These are phyloP conservation scores for Epichloe coenophiala DNA, from an alignment of 2,329 filamentous ascomycete species.

Conservation along the genomic window DNA sequence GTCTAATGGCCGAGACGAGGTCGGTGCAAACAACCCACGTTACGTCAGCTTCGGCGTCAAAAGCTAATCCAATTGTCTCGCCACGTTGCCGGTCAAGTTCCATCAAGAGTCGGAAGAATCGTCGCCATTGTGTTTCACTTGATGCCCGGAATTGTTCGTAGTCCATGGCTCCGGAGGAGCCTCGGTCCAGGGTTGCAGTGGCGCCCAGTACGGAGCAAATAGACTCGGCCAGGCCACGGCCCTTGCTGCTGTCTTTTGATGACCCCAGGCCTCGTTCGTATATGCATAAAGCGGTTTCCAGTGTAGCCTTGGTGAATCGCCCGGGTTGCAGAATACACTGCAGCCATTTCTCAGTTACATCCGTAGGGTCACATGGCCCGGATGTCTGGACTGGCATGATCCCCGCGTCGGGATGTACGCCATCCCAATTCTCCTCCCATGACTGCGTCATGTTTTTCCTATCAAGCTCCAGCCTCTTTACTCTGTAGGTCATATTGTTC, in stretches of 20 bases:
- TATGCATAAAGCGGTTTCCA: slow-evolving; percentile 72
- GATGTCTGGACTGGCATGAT: slow-evolving; percentile 41
- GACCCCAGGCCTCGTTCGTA: slow-evolving; percentile 53
- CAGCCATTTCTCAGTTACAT: slow-evolving; percentile 75
- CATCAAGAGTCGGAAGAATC: slow-evolving; percentile 73
- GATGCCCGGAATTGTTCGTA: slow-evolving; percentile 62
- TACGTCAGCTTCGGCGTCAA: slow-evolving; percentile 57
- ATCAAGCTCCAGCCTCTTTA: slow-evolving; percentile 61
- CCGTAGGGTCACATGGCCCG: slow-evolving; percentile 50
- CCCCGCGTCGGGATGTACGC: slow-evolving; percentile 47
- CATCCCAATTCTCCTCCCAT: slow-evolving; percentile 59
- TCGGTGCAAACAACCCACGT: slow-evolving; percentile 80
- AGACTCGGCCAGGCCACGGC: slow-evolving; percentile 56
- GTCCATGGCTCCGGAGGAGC: slow-evolving; percentile 52
- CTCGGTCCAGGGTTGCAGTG: slow-evolving; percentile 51
- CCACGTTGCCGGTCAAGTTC: slow-evolving; percentile 79
- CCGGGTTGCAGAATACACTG: slow-evolving; percentile 72
- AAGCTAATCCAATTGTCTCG: slow-evolving; percentile 65
- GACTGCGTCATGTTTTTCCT: slow-evolving; percentile 46
- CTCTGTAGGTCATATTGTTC: slow-evolving; percentile 65
- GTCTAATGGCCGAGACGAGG: slow-evolving; percentile 62
- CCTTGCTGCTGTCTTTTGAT: slow-evolving; percentile 24
- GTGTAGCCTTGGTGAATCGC: slow-evolving; percentile 62
- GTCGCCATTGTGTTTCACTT: slow-evolving; percentile 73
- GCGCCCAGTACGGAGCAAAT: slow-evolving; percentile 60